These are phyloP conservation scores for Fusarium illudens DNA, from an alignment of 2,329 filamentous ascomycete species.

Conservation along the genomic window DNA sequence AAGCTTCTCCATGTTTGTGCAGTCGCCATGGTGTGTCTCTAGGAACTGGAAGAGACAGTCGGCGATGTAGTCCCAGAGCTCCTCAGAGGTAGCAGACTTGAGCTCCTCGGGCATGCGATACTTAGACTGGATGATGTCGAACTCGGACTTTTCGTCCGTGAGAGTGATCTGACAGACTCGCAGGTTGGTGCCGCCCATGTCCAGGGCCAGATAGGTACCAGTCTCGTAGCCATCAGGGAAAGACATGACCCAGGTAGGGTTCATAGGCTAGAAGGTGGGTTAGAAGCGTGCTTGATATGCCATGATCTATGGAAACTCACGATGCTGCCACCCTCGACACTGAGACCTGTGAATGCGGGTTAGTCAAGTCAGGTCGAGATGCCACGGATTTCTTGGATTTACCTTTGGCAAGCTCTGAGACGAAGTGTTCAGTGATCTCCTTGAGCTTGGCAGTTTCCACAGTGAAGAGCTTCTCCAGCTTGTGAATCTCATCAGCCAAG, in stretches of 20 bases:
- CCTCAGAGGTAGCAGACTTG: conserved; percentile 82
- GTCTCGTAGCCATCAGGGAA: conserved; percentile 88
- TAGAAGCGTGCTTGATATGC: conserved; percentile 17
- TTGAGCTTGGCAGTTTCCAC: conserved; percentile 84
- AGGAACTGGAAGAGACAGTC: conserved; percentile 93
- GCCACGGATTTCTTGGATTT: conserved; percentile 6
- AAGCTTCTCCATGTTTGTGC: conserved; percentile 68
- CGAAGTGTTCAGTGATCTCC: conserved; percentile 88
- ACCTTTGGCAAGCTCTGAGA: conserved; percentile 88
- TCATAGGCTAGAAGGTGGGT: conserved; percentile 79
- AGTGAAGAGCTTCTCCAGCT: conserved; percentile 84
- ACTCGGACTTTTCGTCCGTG: conserved; percentile 86
- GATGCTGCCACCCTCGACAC: conserved; percentile 89
- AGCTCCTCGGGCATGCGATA: conserved; percentile 94
- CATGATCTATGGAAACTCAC: conserved; percentile 62
- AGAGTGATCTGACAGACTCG: conserved; percentile 93
- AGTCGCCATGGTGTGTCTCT: conserved; percentile 79
- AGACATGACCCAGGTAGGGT: conserved; percentile 94
- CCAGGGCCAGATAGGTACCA: conserved; percentile 86
- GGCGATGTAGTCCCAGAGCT: conserved; percentile 95
- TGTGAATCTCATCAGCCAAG: conserved; percentile 80
- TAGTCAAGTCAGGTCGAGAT: conserved; percentile 6
- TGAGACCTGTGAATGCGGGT: conserved; percentile 67
- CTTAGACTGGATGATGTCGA: conserved; percentile 95
- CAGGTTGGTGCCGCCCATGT: conserved; percentile 96